Percentiles rank a stretch among this genome's conserved stretches.
Evolutionary conservation across 352 stramenopile species (phyloP).

Genomic region (Globisporangium mamillatum): DNA sequence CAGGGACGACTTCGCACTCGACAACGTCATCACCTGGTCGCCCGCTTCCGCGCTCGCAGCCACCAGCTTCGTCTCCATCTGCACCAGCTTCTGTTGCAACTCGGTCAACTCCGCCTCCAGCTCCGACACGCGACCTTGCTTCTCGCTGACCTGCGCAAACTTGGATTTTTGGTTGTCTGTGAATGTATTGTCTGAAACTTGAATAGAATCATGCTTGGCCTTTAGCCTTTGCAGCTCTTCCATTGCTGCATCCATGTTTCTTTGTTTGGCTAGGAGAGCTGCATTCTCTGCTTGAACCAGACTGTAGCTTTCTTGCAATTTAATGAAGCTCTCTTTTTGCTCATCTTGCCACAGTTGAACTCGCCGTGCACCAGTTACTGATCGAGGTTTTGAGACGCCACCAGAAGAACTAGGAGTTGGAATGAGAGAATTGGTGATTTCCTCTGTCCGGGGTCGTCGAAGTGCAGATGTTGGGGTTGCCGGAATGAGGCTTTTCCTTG

Average conservation of each 20-base stretch:
- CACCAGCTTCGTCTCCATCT: slow-evolving; percentile 18
- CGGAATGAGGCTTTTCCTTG: slow-evolving; percentile 1
- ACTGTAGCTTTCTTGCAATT: slow-evolving; percentile 10
- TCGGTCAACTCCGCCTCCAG: slow-evolving; percentile 16
- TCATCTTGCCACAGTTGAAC: not conserved
- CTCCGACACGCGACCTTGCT: slow-evolving; percentile 7
- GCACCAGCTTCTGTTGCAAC: slow-evolving; percentile 14
- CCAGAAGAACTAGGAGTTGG: slow-evolving; percentile 7
- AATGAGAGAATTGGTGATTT: slow-evolving; percentile 1
- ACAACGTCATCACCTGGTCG: slow-evolving; percentile 21
- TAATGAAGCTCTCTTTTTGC: slow-evolving; percentile 6
- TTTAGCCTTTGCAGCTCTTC: not conserved
- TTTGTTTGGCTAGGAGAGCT: slow-evolving; percentile 5
- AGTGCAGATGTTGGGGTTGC: slow-evolving; percentile 2
- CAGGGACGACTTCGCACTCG: slow-evolving; percentile 15
- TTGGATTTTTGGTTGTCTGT: not conserved
- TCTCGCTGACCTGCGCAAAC: not conserved
- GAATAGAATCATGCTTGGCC: no score
- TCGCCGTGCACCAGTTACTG: not conserved
- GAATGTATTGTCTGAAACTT: not conserved
- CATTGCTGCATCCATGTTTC: not conserved
- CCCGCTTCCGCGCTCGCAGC: slow-evolving; percentile 17
- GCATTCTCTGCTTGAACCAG: slow-evolving; percentile 5
- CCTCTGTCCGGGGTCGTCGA: not conserved
- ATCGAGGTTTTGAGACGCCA: not conserved